Percentiles rank a stretch among this genome's conserved stretches.
Evolutionary conservation across 2,329 filamentous ascomycete genomes (phyloP).

Genomic region (Fusarium foetens): DNA sequence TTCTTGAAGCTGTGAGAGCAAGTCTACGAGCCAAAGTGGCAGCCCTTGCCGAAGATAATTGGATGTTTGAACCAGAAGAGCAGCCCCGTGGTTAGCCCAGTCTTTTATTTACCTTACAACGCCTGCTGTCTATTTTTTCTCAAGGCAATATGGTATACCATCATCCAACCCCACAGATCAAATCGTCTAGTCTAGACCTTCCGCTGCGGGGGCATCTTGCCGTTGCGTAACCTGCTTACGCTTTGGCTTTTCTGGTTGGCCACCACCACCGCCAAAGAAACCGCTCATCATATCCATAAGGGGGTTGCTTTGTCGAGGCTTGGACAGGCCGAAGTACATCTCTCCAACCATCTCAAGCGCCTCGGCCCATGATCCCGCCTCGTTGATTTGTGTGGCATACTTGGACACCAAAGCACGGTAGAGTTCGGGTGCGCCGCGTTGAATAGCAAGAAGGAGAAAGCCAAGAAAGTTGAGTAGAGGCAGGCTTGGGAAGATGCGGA

Average conservation of each 20-base stretch:
- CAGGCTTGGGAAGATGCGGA: conserved; percentile 86
- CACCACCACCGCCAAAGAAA: conserved; percentile 80
- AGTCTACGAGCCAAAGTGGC: conserved; percentile 78
- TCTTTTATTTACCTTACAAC: conserved; percentile 41
- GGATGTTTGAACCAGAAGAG: conserved; percentile 86
- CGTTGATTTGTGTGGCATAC: conserved; percentile 81
- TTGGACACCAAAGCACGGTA: conserved; percentile 85
- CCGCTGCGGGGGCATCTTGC: conserved; percentile 63
- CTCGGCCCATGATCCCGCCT: conserved; percentile 82
- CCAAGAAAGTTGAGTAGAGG: conserved; percentile 96
- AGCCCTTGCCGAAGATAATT: conserved; percentile 82
- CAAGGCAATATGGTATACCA: conserved; percentile 42
- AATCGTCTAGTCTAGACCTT: conserved; percentile 65
- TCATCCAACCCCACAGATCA: conserved; percentile 6
- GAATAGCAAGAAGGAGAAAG: conserved; percentile 82
- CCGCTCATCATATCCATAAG: conserved; percentile 98
- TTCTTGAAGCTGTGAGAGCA: conserved; percentile 74
- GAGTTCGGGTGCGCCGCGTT: conserved; percentile 79
- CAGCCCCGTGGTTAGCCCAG: conserved; percentile 52
- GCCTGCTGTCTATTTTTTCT: conserved; percentile 43
- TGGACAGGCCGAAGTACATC: conserved; percentile 94
- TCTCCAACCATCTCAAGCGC: conserved; percentile 88
- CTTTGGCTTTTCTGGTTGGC: conserved; percentile 46
- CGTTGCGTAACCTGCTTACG: conserved; percentile 57
- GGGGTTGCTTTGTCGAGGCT: conserved; percentile 89